phyloP scores from a whole-genome alignment of 192 early-diverging fungal genomes.

The Bifiguratus adelaidae region DNA sequence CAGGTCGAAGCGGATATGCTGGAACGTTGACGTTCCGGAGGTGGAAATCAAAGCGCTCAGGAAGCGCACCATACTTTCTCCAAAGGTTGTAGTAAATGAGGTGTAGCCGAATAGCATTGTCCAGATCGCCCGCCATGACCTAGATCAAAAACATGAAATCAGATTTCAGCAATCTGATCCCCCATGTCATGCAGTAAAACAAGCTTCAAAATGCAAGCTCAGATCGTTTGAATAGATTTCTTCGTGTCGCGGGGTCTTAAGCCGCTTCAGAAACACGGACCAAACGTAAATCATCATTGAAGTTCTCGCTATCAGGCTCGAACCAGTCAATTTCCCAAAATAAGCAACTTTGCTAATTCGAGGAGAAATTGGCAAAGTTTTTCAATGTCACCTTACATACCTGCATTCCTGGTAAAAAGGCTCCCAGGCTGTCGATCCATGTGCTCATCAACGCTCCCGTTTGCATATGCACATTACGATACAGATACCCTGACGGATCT shows the following conservation, averaged over 20 bases:
- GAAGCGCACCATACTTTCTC: constrained; percentile 73
- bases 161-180: no score
- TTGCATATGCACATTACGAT: constrained; percentile 78
- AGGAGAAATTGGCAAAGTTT: background rate
- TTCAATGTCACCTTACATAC: constrained; percentile 22
- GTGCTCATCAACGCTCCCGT: constrained; percentile 48
- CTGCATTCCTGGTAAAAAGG: constrained; percentile 90
- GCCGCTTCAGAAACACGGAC: constrained; percentile 2
- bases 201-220: no score
- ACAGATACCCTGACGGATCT: constrained; percentile 68
- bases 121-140: constrained; percentile 79
- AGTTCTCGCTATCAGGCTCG: background rate
- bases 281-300: background rate
- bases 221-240: no score
- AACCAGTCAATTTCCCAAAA: background rate
- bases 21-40: constrained; percentile 46
- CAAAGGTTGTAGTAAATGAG: constrained; percentile 81
- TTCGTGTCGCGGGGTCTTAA: background rate
- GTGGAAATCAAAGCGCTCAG: constrained; percentile 80
- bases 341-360: background rate
- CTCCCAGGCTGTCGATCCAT: constrained; percentile 85
- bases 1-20: constrained; percentile 83
- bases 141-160: constrained; percentile 9
- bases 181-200: no score
- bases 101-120: constrained; percentile 74